A percentile compares a stretch with the other conserved stretches of the same genome.
phyloP scores from a whole-genome alignment of 192 early-diverging fungal species.

The Backusella macrospora region DNA sequence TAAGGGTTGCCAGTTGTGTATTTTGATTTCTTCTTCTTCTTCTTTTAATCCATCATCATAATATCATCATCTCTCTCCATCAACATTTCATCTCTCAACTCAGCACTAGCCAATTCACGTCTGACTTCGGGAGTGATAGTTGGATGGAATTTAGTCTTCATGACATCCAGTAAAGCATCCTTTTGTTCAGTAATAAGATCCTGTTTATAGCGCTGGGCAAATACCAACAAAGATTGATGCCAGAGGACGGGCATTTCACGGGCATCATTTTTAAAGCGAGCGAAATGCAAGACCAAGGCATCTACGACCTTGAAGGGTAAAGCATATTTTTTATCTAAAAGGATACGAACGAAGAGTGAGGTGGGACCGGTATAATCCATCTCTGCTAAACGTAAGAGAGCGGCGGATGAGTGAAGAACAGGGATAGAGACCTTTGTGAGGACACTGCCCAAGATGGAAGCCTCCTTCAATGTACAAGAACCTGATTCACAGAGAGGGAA shows the following conservation, averaged over 20 bases:
- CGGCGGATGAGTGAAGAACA: constrained; percentile 93
- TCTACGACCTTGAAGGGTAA: constrained; percentile 97
- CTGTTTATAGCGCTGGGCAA: constrained; percentile 97
- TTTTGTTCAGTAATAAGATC: constrained; percentile 95
- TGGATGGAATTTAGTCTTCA: constrained; percentile 78
- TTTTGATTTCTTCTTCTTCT: neutral
- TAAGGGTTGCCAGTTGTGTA: neutral
- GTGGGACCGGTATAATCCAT: constrained; percentile 98
- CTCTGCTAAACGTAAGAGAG: constrained; percentile 89
- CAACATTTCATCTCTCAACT: constrained; percentile 71
- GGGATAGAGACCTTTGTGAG: constrained; percentile 93
- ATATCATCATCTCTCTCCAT: constrained; percentile 60
- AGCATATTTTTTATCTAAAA: constrained; percentile 98
- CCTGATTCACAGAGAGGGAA: constrained; percentile 94
- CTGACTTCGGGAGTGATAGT: constrained; percentile 93
- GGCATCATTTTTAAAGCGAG: constrained; percentile 83
- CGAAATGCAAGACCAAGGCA: constrained; percentile 93
- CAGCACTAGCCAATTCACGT: constrained; percentile 78
- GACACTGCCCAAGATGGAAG: constrained; percentile 92
- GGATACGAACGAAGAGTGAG: constrained; percentile 90
- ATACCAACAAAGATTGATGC: constrained; percentile 96
- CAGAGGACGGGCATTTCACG: constrained; percentile 93
- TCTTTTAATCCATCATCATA: constrained; percentile 46
- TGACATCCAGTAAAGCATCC: constrained; percentile 81
- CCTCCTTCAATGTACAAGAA: constrained; percentile 93